Evolutionary conservation across 2,329 filamentous ascomycete genomes (phyloP), one percentile per base, ranked within the genome.

Genomic region (Aspergillus eucalypticola): DNA sequence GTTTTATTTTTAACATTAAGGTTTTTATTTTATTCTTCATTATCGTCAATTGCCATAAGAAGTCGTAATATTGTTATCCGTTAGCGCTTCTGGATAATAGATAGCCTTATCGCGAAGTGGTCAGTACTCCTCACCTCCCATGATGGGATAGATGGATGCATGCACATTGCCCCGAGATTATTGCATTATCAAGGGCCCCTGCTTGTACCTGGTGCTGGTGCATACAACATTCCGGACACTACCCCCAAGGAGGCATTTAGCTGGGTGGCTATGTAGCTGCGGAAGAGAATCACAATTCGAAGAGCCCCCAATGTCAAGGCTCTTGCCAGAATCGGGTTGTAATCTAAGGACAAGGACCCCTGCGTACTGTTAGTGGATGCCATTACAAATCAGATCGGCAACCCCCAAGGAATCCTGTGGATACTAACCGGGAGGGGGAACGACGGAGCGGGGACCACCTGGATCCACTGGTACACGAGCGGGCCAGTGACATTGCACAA

Each of bases 281-380:
- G 11, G 25, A 25, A 13, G 25, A n/a, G 23, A 17, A 50, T 17
- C 46, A 15, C 15, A 19, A 29, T 35, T 35, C 32, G 25, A 6
- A 50, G 27, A 17, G 29, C 15, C 23, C 61, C 13, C 32, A 32
- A 56, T 21, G 23, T 23, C 13, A 42, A 60, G 57, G 42, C 41
- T 51, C 52, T 58, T 65, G 52, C 59, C 58, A 53, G 21, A 48
- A 54, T 51, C 39, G 60, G 58, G 4, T 42, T 29, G 23, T 29
- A 50, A 50, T 29, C 46, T n/a, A 29, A 32, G 46, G 32, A n/a
- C 25, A 2, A 27, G 15, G 46, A 25, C 25, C 23, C 15, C 46
- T 27, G n/a, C 29, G 23, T 32, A 27, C 46, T 35, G 32, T 27
- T 50, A 50, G 46, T 29, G 46, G 25, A 27, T 50, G 46, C 46